Evolutionary conservation across 306 rosid species (phyloP).

Genomic region (Casuarina glauca): DNA sequence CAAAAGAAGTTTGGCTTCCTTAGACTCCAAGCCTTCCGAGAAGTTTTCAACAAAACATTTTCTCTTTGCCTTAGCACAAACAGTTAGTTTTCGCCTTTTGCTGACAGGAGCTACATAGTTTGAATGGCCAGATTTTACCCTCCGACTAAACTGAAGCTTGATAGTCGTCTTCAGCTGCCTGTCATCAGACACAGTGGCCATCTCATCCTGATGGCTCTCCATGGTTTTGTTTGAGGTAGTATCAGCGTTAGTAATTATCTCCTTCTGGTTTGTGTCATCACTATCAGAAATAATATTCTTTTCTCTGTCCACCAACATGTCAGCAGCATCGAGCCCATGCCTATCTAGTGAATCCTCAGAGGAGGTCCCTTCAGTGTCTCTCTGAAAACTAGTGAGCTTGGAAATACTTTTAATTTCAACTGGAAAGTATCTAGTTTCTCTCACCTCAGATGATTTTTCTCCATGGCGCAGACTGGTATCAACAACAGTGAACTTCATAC

Average conservation of each 20-base stretch:
- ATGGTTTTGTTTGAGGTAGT: conserved; percentile 33
- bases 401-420: conserved; percentile 35
- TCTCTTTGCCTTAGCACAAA: conserved; percentile 55
- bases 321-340: conserved; percentile 29
- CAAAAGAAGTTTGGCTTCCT: conserved; percentile 28
- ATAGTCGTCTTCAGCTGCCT: conserved; percentile 38
- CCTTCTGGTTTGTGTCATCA: conserved; percentile 30
- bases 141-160: conserved; percentile 43
- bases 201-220: conserved; percentile 33
- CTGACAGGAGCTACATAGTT: conserved; percentile 45
- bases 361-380: conserved; percentile 31
- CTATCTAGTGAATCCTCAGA: conserved; percentile 20
- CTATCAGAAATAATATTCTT: conserved; percentile 26
- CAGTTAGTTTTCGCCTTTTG: conserved; percentile 61
- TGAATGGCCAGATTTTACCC: conserved; percentile 48
- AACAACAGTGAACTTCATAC: conserved; percentile 43
- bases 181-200: conserved; percentile 23
- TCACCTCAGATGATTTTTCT: conserved; percentile 48
- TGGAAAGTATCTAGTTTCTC: conserved; percentile 46
- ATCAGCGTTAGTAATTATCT: conserved; percentile 21
- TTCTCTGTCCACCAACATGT: conserved; percentile 21
- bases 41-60: conserved; percentile 35
- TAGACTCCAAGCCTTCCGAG: conserved; percentile 36
- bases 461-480: conserved; percentile 55
- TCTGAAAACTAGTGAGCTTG: conserved; percentile 33